Conservation (phyloP, 257 asterid genomes). For the Osmanthus fragrans region DNA sequence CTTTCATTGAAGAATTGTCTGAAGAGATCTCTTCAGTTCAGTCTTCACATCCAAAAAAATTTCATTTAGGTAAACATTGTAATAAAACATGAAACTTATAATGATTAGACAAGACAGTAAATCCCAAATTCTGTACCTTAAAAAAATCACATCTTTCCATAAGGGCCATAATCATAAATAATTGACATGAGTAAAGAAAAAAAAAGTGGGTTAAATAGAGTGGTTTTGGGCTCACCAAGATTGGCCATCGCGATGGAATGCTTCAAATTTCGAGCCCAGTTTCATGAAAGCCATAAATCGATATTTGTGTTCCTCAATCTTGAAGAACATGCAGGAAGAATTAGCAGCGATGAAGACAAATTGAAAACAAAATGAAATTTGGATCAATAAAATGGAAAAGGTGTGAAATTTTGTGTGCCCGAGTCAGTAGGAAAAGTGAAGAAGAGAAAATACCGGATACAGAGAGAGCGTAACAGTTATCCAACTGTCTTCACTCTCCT, state of each 20-base stretch:
- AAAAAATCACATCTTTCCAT: not conserved
- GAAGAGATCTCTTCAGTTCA: not conserved
- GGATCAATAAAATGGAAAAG: not conserved
- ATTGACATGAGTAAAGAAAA: not conserved
- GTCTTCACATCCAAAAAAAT: not conserved
- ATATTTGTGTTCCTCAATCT: not conserved
- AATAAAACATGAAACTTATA: not conserved
- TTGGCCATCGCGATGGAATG: constrained; percentile 72
- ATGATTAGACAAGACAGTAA: not conserved
- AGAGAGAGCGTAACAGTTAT: constrained; percentile 21
- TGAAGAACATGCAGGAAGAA: not conserved
- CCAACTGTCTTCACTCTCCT: constrained; percentile 39
- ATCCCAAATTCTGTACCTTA: not conserved
- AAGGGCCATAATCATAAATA: not conserved
- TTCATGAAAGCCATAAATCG: constrained; percentile 63
- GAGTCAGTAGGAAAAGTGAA: constrained; percentile 43
- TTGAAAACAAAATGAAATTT: not conserved
- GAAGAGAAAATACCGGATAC: constrained; percentile 17
- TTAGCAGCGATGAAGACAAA: not conserved
- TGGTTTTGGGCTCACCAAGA: constrained; percentile 45
- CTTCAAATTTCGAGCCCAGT: constrained; percentile 86
- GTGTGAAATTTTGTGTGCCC: constrained; percentile 30
- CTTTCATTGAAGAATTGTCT: not conserved
- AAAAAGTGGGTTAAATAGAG: not conserved
- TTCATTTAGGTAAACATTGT: not conserved